Base-by-base conservation (phyloP, 2,329 filamentous ascomycete genomes). In the Colletotrichum tropicicola region DNA sequence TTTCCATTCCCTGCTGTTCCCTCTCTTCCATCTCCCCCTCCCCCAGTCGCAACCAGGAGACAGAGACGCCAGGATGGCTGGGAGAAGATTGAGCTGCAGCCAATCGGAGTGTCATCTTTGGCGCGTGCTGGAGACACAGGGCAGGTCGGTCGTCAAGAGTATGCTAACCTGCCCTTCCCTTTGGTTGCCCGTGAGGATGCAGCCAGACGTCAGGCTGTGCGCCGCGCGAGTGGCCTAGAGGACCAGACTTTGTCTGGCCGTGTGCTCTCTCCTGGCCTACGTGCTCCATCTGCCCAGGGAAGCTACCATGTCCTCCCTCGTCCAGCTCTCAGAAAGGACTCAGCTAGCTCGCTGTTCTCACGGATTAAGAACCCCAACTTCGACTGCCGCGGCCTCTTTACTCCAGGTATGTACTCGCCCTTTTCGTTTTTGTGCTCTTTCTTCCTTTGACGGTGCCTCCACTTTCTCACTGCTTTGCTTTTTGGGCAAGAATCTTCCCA, bases 171-270 rank as follows among this genome's bases (percentile, higher is more conserved):
- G 2, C 60, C 60, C 0, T 67, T 65, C 25, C 51, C 55, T 37
- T 19, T 68, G 48, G 44, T 68, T 10, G 15, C 45, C 23, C 56
- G 58, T 7, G 39, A 65, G 21, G 65, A 68, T 25, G 67, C 67
- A 5, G 51, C 55, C 44, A 55, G 39, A 27, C 51, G 51, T 12
- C 67, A 68, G 39, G 59, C 49, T 15, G 35, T 65, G 15, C 65
- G 65, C 17, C 65, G 67, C 4, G 65, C 59, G 6, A 68, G 67
- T 39, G 67, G 67, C 37, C 43, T 68, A 3, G 67, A 68, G 28
- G 67, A 68, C n/a, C 67, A 68, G 30, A 65, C 65, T 19, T 52
- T 65, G 15, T 61, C 65, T 7, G 67, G 67, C 19, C 44, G 58
- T 5, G 44, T 62, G 4, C 13, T 49, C 21, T 62, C 51, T 1